Conservation (phyloP, 2,329 filamentous ascomycete genomes). For the Colletotrichum camelliae region DNA sequence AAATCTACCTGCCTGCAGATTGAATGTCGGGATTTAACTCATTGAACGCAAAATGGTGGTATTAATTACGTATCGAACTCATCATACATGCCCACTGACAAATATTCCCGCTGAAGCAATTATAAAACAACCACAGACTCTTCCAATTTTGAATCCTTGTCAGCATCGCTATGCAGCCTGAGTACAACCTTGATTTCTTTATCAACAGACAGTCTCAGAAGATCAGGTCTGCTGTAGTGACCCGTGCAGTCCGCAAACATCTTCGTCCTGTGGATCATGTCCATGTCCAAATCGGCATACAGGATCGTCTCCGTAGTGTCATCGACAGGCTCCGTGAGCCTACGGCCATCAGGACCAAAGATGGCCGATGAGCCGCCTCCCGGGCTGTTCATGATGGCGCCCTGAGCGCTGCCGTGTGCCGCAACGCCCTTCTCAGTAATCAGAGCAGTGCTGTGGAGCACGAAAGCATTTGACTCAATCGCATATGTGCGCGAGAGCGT, state of each 20-base stretch:
- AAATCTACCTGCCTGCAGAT: no score
- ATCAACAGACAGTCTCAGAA: constrained; percentile 36
- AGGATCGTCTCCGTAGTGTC: constrained; percentile 52
- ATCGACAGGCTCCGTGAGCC: constrained; percentile 43
- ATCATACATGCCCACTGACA: background rate
- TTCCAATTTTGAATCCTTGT: background rate
- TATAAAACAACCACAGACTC: background rate
- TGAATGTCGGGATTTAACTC: no score
- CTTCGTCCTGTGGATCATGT: constrained; percentile 42
- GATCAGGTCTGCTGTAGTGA: constrained; percentile 43
- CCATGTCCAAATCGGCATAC: constrained; percentile 55
- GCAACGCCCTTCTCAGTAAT: constrained; percentile 44
- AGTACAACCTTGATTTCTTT: background rate
- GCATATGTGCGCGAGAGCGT: constrained; percentile 40
- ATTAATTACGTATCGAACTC: background rate
- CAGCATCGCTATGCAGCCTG: background rate
- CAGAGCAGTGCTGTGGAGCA: constrained; percentile 43
- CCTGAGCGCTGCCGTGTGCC: constrained; percentile 42
- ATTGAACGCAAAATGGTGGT: background rate
- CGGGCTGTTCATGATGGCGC: constrained; percentile 40
- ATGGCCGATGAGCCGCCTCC: constrained; percentile 55
- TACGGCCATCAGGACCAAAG: constrained; percentile 56
- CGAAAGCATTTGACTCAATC: constrained; percentile 48
- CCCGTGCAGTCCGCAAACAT: constrained; percentile 43
- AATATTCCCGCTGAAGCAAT: background rate